These are phyloP conservation scores for Melampsora americana DNA, from an alignment of 1,284 basidiomycete genomes.

Conservation along the genomic window DNA sequence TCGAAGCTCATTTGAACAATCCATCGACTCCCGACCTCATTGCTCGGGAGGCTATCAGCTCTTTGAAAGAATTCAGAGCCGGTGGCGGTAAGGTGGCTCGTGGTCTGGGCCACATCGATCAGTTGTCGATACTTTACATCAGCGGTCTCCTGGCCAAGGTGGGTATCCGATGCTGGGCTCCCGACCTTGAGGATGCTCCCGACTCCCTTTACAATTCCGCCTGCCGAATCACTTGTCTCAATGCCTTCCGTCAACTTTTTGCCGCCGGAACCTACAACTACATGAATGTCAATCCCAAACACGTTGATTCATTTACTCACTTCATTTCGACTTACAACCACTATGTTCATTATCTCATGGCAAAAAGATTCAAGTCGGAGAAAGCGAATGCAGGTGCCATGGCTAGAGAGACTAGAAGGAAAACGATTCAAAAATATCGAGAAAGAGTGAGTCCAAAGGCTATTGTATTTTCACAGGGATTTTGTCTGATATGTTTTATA, in stretches of 20 bases:
- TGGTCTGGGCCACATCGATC: too few species aligned
- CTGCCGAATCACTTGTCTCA: constrained; percentile 7
- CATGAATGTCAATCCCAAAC: constrained; percentile 7
- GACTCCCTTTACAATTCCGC: constrained; percentile 25
- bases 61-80: background rate
- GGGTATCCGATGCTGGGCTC: too few species aligned
- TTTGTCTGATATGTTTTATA: too few species aligned
- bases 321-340: constrained; percentile 5
- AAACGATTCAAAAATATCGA: background rate
- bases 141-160: too few species aligned
- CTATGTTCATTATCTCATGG: constrained; percentile 26
- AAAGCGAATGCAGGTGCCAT: background rate
- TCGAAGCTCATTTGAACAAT: constrained; percentile 6
- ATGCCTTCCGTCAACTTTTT: constrained; percentile 10
- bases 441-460: too few species aligned
- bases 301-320: too few species aligned
- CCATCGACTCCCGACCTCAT: background rate
- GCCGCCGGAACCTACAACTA: background rate
- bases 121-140: too few species aligned
- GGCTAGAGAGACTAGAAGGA: background rate
- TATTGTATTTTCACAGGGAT: background rate
- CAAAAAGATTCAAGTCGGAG: constrained; percentile 6
- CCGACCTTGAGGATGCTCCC: background rate
- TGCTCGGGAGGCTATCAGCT: background rate
- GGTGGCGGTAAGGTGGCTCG: background rate